Evolutionary conservation across 2,329 filamentous ascomycete species (phyloP), one percentile per base, ranked within the genome.

Genomic region (Phoma sp.): DNA sequence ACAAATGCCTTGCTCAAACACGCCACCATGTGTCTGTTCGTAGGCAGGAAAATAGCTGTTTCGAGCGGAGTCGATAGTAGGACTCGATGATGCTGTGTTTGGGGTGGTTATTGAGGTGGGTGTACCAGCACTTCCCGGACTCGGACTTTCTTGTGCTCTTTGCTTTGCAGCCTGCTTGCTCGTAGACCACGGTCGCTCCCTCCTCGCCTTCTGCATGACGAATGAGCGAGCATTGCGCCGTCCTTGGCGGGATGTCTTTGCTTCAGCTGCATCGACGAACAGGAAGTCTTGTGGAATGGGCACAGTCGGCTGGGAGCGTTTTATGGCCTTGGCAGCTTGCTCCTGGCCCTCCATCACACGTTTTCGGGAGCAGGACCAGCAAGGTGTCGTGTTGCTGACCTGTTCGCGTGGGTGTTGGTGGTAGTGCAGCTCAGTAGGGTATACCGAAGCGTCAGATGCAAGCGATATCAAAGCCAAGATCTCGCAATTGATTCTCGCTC

Each of bases 151-250:
- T 65, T 66, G 11, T 61, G 60, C 69, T 36, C 66, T 62, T 52
- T 70, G 66, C 54, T 73, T 74, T 32, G 65, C 60, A 30, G 66
- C 63, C 57, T 73, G 63, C 61, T 74, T 75, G 66, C 73, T 75
- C 30, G 73, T 75, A 2, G 72, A 76, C 73, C 73, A 76, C 48
- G 72, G 72, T 20, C 67, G 64, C 53, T 74, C 71, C 53, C 67
- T 70, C 21, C 73, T 64, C 21, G 72, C 73, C 43, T 70, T 74
- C 60, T 74, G 71, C 73, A 76, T 75, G 17, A 76, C 72, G 60
- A 74, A 75, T 34, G 73, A 74, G 48, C 73, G 72, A 66, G 72
- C 72, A 71, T 73, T 72, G 43, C 72, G 72, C 36, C 72, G 71
- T 36, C 71, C 72, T 65, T 74, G 70, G 57, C 69, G 65, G 11